Conservation (phyloP, 495 filamentous ascomycete genomes). For the Ramalina peruviana region DNA sequence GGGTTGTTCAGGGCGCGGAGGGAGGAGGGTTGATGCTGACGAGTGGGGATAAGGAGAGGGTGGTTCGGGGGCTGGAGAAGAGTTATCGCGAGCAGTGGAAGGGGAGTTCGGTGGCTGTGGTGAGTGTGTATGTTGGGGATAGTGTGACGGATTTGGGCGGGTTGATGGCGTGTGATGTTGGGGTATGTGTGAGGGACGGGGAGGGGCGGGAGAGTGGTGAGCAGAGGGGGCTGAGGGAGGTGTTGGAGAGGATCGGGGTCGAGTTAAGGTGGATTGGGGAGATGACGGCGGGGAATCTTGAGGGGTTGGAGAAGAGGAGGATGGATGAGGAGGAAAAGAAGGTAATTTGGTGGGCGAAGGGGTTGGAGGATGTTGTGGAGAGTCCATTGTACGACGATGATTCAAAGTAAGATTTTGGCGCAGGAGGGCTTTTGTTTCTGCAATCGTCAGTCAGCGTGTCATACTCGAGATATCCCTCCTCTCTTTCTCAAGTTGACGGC, state of each 20-base stretch:
- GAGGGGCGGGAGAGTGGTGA: neutral
- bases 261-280: neutral
- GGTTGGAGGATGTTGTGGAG: neutral
- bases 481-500: no score
- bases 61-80: neutral
- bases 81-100: neutral
- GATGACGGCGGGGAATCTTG: neutral
- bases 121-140: constrained; percentile 20
- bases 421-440: no score
- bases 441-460: no score
- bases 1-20: no score
- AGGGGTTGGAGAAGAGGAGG: neutral
- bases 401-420: no score
- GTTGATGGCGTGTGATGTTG: constrained; percentile 18
- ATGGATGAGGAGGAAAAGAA: neutral
- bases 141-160: constrained; percentile 18
- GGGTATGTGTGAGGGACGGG: constrained; percentile 12
- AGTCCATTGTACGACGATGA: neutral
- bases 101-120: neutral
- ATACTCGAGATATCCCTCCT: no score
- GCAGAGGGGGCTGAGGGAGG: neutral
- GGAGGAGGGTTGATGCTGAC: no score
- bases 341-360: neutral
- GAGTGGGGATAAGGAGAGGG: neutral
- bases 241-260: neutral